phyloP scores from a whole-genome alignment of 805 yeast species.

The Spathaspora hagerdaliae region DNA sequence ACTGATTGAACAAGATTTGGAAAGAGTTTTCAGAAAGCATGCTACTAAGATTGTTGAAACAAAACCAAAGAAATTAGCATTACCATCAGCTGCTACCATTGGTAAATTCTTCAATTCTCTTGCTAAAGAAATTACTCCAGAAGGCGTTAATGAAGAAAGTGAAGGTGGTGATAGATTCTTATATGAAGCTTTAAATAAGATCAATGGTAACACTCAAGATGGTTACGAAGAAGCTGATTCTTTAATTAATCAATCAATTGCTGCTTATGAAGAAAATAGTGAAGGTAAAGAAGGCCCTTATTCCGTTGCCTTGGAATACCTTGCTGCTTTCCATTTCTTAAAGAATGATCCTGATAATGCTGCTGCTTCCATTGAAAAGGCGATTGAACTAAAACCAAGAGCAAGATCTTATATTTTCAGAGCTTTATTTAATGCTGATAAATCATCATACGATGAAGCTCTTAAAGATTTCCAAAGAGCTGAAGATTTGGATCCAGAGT shows the following conservation, averaged over 20 bases:
- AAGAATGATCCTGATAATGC: conserved; percentile 69
- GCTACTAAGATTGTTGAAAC: too few species aligned
- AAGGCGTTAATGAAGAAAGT: too few species aligned
- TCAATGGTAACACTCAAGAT: too few species aligned
- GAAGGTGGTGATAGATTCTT: too few species aligned
- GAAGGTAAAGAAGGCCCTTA: conserved; percentile 31
- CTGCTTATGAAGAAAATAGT: too few species aligned
- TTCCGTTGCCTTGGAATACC: conserved; percentile 73
- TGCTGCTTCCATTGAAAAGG: conserved; percentile 55
- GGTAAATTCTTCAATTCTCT: conserved; percentile 89
- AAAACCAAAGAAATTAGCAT: too few species aligned
- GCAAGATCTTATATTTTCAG: conserved; percentile 78
- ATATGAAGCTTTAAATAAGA: too few species aligned
- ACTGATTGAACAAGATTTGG: too few species aligned
- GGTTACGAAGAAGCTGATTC: too few species aligned
- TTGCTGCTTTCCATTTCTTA: conserved; percentile 80
- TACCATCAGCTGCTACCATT: conserved; percentile 77
- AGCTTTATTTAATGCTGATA: conserved; percentile 81
- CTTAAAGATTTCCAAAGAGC: conserved; percentile 68
- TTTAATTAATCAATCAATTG: too few species aligned
- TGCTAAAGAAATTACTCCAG: conserved; percentile 47
- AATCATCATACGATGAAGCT: conserved; percentile 58
- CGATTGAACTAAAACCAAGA: conserved; percentile 68
- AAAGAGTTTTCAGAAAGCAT: too few species aligned
- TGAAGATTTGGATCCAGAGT: conserved; percentile 58